A percentile compares a stretch with the other conserved stretches of the same genome.
phyloP scores from a whole-genome alignment of 1,139 yeast genomes.

The Hyphopichia wangnamkhiaoensis region DNA sequence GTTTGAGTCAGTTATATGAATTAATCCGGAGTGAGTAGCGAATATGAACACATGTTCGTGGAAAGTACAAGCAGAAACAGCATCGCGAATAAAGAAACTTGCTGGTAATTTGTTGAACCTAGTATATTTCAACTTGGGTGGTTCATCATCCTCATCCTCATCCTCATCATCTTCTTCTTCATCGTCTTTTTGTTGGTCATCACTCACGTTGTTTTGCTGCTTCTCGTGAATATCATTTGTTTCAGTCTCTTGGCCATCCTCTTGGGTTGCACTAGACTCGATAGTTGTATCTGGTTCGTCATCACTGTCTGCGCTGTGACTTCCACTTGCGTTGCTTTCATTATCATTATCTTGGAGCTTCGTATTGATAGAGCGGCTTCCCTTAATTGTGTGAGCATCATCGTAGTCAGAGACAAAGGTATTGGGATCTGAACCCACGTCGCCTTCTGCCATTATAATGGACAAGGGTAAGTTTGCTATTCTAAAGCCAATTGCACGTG shows the following conservation, averaged over 20 bases:
- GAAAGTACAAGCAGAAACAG: slow-evolving; percentile 69
- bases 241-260: not conserved
- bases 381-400: not conserved
- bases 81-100: slow-evolving; percentile 69
- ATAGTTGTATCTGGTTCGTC: slow-evolving; percentile 6
- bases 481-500: too few relatives aligned
- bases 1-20: slow-evolving; percentile 66
- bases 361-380: too few relatives aligned
- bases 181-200: slow-evolving; percentile 8
- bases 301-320: slow-evolving; percentile 1
- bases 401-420: too few relatives aligned
- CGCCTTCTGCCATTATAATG: too few relatives aligned
- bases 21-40: slow-evolving; percentile 87
- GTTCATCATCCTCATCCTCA: slow-evolving; percentile 54
- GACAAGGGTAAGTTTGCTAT: too few relatives aligned
- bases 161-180: slow-evolving; percentile 13
- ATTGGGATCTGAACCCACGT: too few relatives aligned
- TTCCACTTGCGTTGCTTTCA: not conserved
- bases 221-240: slow-evolving; percentile 2
- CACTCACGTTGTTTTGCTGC: slow-evolving; percentile 1
- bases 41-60: slow-evolving; percentile 64
- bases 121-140: slow-evolving; percentile 75
- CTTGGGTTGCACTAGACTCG: not conserved
- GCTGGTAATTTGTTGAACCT: slow-evolving; percentile 66
- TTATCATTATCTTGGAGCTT: too few relatives aligned